A percentile compares a stretch with the other conserved stretches of the same genome.
Conservation (phyloP, 2,329 filamentous ascomycete species). For the Colletotrichum lindemuthianum region DNA sequence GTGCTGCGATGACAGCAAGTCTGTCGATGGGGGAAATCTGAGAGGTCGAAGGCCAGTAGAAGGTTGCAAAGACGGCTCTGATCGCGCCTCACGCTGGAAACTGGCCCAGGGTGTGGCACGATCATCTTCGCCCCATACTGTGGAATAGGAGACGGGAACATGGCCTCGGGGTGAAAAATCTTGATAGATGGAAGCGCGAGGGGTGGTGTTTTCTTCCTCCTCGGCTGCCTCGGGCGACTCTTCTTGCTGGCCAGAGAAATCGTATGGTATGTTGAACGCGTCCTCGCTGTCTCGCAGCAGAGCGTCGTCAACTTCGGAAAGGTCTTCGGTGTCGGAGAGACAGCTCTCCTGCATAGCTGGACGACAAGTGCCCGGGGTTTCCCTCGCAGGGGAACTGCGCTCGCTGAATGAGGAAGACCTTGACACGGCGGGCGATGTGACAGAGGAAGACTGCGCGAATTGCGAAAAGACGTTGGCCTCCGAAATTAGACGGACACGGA, state of each 20-base stretch:
- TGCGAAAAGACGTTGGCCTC: slow-evolving; percentile 73
- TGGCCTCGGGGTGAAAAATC: slow-evolving; percentile 40
- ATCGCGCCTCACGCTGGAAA: slow-evolving; percentile 45
- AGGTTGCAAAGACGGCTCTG: slow-evolving; percentile 49
- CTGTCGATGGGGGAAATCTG: slow-evolving; percentile 7
- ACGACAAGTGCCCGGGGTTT: slow-evolving; percentile 36
- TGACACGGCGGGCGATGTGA: slow-evolving; percentile 64
- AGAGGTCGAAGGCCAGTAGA: background rate
- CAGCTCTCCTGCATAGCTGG: slow-evolving; percentile 37
- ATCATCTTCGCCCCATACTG: slow-evolving; percentile 39
- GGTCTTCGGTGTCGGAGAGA: slow-evolving; percentile 46
- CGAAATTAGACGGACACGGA: slow-evolving; percentile 73
- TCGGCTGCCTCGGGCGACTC: slow-evolving; percentile 45
- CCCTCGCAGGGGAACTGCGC: slow-evolving; percentile 40
- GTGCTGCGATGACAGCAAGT: slow-evolving; percentile 34
- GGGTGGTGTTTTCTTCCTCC: slow-evolving; percentile 57
- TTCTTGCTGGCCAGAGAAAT: slow-evolving; percentile 50
- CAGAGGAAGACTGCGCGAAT: slow-evolving; percentile 61
- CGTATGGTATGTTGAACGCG: slow-evolving; percentile 66
- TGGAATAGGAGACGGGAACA: slow-evolving; percentile 31
- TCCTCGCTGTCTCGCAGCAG: slow-evolving; percentile 63
- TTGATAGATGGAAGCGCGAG: slow-evolving; percentile 61
- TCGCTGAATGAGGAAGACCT: slow-evolving; percentile 53
- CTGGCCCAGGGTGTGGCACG: slow-evolving; percentile 45
- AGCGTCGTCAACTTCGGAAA: slow-evolving; percentile 47